Evolutionary conservation across 2,329 filamentous ascomycete genomes (phyloP).

Genomic region (Venturia pyrina): DNA sequence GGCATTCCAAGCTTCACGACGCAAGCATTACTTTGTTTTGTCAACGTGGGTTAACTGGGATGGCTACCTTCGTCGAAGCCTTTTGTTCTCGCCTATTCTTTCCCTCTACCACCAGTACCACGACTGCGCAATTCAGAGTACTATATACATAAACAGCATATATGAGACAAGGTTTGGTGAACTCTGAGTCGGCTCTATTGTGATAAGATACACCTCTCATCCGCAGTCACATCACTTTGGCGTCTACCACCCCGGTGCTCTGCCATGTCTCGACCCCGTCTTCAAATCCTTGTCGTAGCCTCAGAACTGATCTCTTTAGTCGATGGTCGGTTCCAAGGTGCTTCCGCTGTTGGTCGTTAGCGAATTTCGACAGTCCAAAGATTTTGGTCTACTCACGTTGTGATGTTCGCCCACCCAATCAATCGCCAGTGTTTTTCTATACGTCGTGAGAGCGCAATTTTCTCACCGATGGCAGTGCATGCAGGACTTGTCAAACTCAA

Average conservation of each 20-base stretch:
- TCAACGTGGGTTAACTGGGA: too few species aligned
- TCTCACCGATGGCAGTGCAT: slow-evolving; percentile 95
- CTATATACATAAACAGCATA: background rate
- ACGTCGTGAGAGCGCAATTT: slow-evolving; percentile 90
- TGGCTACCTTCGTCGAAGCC: too few species aligned
- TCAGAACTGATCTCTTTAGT: background rate
- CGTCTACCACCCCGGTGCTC: background rate
- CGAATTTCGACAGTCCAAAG: background rate
- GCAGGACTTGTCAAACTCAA: slow-evolving; percentile 85
- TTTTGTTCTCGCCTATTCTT: too few species aligned
- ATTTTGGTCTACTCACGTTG: slow-evolving; percentile 12
- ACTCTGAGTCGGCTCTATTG: background rate
- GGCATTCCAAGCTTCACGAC: too few species aligned
- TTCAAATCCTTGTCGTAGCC: background rate
- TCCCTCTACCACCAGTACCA: too few species aligned
- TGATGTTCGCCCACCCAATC: slow-evolving; percentile 34
- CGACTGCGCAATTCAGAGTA: too few species aligned
- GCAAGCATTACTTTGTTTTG: too few species aligned
- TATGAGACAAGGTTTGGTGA: background rate
- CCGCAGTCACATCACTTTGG: background rate
- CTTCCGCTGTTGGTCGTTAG: slow-evolving; percentile 25
- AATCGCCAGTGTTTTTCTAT: slow-evolving; percentile 99
- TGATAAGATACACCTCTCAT: background rate
- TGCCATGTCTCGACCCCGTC: too few species aligned
- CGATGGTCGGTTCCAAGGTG: slow-evolving; percentile 23